Evolutionary conservation across 2,329 filamentous ascomycete species (phyloP).

Genomic region (Exophiala xenobiotica): DNA sequence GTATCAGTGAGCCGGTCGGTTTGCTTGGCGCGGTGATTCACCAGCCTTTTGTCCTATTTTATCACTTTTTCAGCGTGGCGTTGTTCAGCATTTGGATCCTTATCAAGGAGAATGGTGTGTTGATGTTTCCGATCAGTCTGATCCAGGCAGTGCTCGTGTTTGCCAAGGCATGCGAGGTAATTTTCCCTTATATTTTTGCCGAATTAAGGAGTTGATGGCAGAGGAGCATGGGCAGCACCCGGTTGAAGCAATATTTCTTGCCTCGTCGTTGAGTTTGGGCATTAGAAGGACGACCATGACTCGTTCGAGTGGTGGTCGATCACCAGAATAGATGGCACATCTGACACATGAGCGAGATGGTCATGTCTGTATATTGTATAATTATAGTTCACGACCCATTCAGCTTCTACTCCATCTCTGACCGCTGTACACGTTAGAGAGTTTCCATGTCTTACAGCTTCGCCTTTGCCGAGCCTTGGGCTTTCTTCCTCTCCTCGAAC

Average conservation of each 20-base stretch:
- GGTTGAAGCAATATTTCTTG: background rate
- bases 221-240: background rate
- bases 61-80: slow-evolving; percentile 93
- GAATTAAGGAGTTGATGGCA: slow-evolving; percentile 53
- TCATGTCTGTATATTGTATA: background rate
- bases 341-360: background rate
- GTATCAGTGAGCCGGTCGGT: slow-evolving; percentile 75
- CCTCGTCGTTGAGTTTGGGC: too few species aligned
- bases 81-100: slow-evolving; percentile 79
- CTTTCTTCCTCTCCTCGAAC: slow-evolving; percentile 55
- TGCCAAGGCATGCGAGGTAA: slow-evolving; percentile 77
- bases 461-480: slow-evolving; percentile 25
- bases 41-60: slow-evolving; percentile 73
- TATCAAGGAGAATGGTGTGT: slow-evolving; percentile 51
- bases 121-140: slow-evolving; percentile 63
- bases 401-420: too few species aligned
- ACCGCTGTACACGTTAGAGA: too few species aligned
- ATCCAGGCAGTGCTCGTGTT: slow-evolving; percentile 69
- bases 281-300: background rate
- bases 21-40: slow-evolving; percentile 79
- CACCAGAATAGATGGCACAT: too few species aligned
- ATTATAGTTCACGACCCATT: too few species aligned
- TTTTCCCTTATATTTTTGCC: slow-evolving; percentile 75
- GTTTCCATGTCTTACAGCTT: too few species aligned
- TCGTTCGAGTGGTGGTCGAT: background rate